A percentile compares a stretch with the other conserved stretches of the same genome.
phyloP scores from a whole-genome alignment of 768 basidiomycete genomes.

The Pilatotrama ljubarskyi region DNA sequence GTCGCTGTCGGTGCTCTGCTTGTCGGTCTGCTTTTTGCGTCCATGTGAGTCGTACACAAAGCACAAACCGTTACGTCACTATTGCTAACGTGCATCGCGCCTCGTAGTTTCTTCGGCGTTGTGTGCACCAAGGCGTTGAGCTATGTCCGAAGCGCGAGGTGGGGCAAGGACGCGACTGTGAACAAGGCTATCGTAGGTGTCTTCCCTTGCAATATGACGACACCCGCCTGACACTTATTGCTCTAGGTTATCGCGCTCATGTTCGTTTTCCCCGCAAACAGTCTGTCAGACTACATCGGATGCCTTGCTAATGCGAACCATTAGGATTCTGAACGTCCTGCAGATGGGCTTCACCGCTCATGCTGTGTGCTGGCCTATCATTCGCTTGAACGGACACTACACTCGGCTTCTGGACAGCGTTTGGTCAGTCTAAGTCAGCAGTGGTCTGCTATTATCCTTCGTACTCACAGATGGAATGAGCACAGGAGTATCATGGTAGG shows the following conservation, averaged over 20 bases:
- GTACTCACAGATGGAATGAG: no score
- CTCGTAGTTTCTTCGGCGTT: slow-evolving; percentile 2
- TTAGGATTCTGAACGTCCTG: neutral
- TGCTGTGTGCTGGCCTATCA: neutral
- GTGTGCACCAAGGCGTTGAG: slow-evolving; percentile 2
- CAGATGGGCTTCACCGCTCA: slow-evolving; percentile 3
- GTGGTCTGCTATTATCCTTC: no score
- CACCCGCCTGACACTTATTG: neutral
- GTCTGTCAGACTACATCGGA: neutral
- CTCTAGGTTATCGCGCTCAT: neutral
- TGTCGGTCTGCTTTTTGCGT: slow-evolving; percentile 4
- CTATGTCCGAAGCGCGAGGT: neutral
- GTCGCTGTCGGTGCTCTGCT: neutral
- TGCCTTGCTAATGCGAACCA: neutral
- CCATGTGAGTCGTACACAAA: neutral
- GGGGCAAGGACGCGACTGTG: neutral
- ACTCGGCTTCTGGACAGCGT: neutral
- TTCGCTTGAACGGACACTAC: neutral
- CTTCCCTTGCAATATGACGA: neutral
- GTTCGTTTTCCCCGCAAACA: neutral
- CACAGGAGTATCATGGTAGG: slow-evolving; percentile 13
- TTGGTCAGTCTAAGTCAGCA: neutral
- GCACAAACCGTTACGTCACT: neutral
- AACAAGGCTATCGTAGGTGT: neutral
- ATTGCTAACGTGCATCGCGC: no score